Conservation (phyloP, 1,284 basidiomycete genomes). For the Rhodotorula mucilaginosa region DNA sequence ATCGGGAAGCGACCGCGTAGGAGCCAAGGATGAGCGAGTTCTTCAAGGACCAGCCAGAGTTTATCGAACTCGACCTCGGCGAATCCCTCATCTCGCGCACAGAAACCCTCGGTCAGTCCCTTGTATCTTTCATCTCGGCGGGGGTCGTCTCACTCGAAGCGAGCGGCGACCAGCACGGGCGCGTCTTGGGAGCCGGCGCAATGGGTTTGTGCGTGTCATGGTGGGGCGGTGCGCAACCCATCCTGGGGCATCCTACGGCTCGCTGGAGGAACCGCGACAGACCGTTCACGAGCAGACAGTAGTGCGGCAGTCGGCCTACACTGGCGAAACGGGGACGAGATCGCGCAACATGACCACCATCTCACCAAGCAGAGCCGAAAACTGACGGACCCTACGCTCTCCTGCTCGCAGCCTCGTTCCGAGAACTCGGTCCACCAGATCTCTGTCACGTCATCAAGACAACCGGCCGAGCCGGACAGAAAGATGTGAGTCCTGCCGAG, state of each 20-base stretch:
- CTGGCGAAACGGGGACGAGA: too few relatives aligned
- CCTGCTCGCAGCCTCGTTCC: conserved; percentile 69
- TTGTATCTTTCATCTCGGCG: neutral
- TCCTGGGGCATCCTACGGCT: neutral
- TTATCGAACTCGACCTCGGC: conserved; percentile 78
- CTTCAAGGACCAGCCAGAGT: conserved; percentile 62
- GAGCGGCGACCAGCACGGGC: neutral
- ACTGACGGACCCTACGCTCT: too few relatives aligned
- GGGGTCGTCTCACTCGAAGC: neutral
- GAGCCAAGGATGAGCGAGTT: conserved; percentile 24
- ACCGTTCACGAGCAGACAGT: too few relatives aligned
- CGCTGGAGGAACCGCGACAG: too few relatives aligned
- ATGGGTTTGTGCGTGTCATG: too few relatives aligned
- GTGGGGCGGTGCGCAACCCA: neutral
- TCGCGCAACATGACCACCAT: too few relatives aligned
- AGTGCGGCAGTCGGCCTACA: too few relatives aligned
- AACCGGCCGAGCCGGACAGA: conserved; percentile 73
- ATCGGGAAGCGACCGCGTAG: too few relatives aligned
- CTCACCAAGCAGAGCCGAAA: too few relatives aligned
- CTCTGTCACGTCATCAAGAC: conserved; percentile 94
- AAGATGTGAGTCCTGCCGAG: conserved; percentile 64
- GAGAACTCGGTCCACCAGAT: conserved; percentile 95
- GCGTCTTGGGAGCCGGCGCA: too few relatives aligned
- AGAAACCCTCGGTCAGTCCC: conserved; percentile 76
- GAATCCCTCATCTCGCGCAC: conserved; percentile 87